phyloP scores from a whole-genome alignment of 441 rosid species.

The Populus hybrid region DNA sequence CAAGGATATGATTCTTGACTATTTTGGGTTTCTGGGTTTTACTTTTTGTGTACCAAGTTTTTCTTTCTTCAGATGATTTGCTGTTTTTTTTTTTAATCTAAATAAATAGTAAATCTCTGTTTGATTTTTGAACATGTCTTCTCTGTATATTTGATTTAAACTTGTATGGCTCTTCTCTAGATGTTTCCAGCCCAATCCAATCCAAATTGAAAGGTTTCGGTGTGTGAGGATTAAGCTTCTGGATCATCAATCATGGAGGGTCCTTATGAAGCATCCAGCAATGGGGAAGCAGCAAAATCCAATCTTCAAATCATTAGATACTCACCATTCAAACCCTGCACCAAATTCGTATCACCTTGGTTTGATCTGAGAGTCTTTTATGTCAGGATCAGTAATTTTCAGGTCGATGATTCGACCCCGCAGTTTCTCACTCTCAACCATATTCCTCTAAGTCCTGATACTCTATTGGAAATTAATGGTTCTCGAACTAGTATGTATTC shows the following conservation, averaged over 20 bases:
- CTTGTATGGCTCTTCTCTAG: conserved; percentile 10
- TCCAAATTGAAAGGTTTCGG: conserved; percentile 26
- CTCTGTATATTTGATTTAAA: conserved; percentile 1
- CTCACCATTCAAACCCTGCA: conserved; percentile 43
- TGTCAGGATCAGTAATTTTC: conserved; percentile 66
- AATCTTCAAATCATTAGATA: conserved; percentile 54
- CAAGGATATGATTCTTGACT: conserved; percentile 8
- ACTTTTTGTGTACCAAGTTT: background rate
- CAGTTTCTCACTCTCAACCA: conserved; percentile 66
- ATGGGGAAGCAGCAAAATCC: conserved; percentile 32
- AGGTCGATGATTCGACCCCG: conserved; percentile 61
- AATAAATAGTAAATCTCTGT: background rate
- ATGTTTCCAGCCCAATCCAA: conserved; percentile 25
- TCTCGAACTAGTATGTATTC: conserved; percentile 45
- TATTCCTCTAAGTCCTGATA: conserved; percentile 62
- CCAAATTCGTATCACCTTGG: conserved; percentile 49
- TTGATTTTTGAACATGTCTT: conserved; percentile 15
- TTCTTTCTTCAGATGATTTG: background rate
- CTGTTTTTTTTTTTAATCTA: background rate
- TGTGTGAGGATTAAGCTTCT: conserved; percentile 38
- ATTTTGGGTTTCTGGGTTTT: conserved; percentile 14
- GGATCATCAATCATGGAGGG: conserved; percentile 42
- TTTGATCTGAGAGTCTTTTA: conserved; percentile 83
- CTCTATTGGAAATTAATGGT: conserved; percentile 76
- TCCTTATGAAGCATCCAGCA: conserved; percentile 33